These are phyloP conservation scores for Acacia pycnantha DNA, from an alignment of 331 rosid genomes.

Conservation along the genomic window DNA sequence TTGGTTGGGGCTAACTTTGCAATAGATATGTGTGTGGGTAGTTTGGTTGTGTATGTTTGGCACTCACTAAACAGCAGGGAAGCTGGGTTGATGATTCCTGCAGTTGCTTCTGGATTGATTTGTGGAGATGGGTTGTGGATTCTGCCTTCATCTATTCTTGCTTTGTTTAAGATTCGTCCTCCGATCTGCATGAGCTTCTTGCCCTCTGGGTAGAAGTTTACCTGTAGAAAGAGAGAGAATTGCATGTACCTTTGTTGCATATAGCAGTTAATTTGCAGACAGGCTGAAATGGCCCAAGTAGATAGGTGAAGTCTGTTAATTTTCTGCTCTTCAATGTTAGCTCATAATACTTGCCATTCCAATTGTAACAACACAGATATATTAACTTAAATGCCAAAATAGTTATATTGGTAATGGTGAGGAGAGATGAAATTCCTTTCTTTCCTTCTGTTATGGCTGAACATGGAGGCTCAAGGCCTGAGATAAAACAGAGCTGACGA, in stretches of 20 bases:
- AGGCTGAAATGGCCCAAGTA: neutral
- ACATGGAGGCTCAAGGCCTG: neutral
- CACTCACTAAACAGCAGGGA: slow-evolving; percentile 49
- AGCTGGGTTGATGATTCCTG: slow-evolving; percentile 84
- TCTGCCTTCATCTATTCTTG: slow-evolving; percentile 89
- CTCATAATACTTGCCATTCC: neutral
- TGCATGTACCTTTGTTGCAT: neutral
- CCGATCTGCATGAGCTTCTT: slow-evolving; percentile 93
- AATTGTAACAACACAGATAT: neutral
- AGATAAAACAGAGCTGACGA: too few species aligned
- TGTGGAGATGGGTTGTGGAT: slow-evolving; percentile 99
- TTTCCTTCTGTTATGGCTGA: neutral
- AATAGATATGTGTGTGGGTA: slow-evolving; percentile 92
- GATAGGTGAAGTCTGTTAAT: neutral
- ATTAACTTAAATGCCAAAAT: too few species aligned
- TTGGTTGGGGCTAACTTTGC: slow-evolving; percentile 94
- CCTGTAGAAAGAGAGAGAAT: slow-evolving; percentile 13
- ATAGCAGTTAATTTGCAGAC: neutral
- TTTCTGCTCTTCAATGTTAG: too few species aligned
- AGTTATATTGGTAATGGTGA: neutral
- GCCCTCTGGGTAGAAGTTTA: slow-evolving; percentile 33
- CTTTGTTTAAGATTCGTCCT: slow-evolving; percentile 73
- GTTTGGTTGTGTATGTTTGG: slow-evolving; percentile 83
- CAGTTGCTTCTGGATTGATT: slow-evolving; percentile 96
- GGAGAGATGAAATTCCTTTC: neutral